Evolutionary conservation across 768 basidiomycete species (phyloP).

Genomic region (Lyophyllum decastes): DNA sequence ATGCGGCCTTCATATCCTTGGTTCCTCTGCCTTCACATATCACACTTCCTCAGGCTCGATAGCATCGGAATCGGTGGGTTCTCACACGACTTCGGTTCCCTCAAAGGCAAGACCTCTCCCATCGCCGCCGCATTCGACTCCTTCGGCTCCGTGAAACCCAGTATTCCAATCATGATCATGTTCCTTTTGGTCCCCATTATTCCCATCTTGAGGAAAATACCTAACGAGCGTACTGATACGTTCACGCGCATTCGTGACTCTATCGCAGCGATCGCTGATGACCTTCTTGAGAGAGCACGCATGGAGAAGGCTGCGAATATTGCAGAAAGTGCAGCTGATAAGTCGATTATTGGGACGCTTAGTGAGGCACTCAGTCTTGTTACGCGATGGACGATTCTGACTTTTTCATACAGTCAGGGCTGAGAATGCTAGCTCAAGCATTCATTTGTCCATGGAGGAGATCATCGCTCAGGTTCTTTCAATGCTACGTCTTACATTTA

Average conservation of each 20-base stretch:
- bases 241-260: conserved; percentile 21
- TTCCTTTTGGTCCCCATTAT: conserved; percentile 25
- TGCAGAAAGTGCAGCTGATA: conserved; percentile 14
- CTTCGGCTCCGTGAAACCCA: conserved; percentile 22
- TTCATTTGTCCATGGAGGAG: background rate
- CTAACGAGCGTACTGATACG: conserved; percentile 25
- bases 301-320: conserved; percentile 22
- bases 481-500: background rate
- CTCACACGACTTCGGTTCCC: conserved; percentile 47
- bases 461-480: background rate
- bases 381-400: background rate
- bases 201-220: conserved; percentile 28
- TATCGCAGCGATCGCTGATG: conserved; percentile 28
- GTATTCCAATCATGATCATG: conserved; percentile 7
- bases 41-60: conserved; percentile 37
- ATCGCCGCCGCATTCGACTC: conserved; percentile 32
- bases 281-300: conserved; percentile 26
- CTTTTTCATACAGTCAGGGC: background rate
- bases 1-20: conserved; percentile 10
- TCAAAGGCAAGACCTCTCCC: conserved; percentile 37
- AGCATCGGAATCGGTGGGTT: conserved; percentile 51
- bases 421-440: background rate
- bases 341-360: conserved; percentile 27
- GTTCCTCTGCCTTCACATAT: background rate
- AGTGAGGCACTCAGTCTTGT: conserved; percentile 11